Evolutionary conservation across 495 filamentous ascomycete species (phyloP).

Genomic region (Lophiotrema nucula): DNA sequence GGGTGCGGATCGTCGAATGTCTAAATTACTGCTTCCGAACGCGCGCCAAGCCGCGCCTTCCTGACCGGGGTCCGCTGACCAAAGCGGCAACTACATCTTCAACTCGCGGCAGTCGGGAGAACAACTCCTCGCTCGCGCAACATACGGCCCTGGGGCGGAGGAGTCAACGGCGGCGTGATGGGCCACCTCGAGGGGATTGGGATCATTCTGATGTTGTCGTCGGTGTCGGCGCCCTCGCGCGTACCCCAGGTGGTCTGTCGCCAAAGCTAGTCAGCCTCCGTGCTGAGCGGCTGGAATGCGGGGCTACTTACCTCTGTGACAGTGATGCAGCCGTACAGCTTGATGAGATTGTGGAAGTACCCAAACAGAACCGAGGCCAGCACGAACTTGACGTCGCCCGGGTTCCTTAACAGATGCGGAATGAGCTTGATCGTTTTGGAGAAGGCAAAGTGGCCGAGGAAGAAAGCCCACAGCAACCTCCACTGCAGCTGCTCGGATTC

Average conservation of each 20-base stretch:
- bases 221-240: slow-evolving; percentile 62
- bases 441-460: slow-evolving; percentile 43
- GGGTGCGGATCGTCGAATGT: slow-evolving; percentile 18
- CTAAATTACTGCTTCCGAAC: slow-evolving; percentile 26
- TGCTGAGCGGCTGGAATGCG: slow-evolving; percentile 1
- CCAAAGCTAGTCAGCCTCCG: not conserved
- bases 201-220: slow-evolving; percentile 43
- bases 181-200: slow-evolving; percentile 17
- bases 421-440: slow-evolving; percentile 63
- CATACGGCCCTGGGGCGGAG: slow-evolving; percentile 17
- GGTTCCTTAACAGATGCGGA: slow-evolving; percentile 57
- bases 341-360: slow-evolving; percentile 61
- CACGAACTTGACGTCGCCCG: slow-evolving; percentile 55
- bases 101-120: slow-evolving; percentile 16
- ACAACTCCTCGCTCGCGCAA: slow-evolving; percentile 31
- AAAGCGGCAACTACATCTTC: not conserved
- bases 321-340: slow-evolving; percentile 61
- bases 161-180: slow-evolving; percentile 20
- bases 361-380: slow-evolving; percentile 57
- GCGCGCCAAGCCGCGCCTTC: slow-evolving; percentile 19
- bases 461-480: slow-evolving; percentile 21
- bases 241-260: slow-evolving; percentile 67
- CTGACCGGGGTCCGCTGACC: slow-evolving; percentile 7
- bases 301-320: slow-evolving; percentile 42
- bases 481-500: slow-evolving; percentile 4